Percentiles rank a stretch among this genome's conserved stretches.
Evolutionary conservation across 352 stramenopile genomes (phyloP).

Genomic region (Phytopythium cucurbitacearum): DNA sequence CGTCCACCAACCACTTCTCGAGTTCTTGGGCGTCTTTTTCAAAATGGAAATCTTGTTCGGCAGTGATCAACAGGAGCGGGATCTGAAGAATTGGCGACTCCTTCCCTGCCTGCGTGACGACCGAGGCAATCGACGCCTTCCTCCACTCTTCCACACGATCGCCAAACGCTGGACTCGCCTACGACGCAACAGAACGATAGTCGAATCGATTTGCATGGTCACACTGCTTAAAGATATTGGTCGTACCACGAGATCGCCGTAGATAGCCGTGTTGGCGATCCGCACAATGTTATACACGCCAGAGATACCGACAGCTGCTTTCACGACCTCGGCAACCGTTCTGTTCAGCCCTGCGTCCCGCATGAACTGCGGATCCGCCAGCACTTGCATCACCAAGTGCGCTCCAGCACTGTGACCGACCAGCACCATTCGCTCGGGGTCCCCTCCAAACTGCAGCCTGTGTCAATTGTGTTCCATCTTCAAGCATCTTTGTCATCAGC

Average conservation of each 20-base stretch:
- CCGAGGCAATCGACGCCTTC: constrained; percentile 57
- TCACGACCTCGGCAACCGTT: constrained; percentile 30
- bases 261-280: constrained; percentile 68
- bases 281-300: constrained; percentile 86
- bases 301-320: constrained; percentile 66
- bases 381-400: constrained; percentile 68
- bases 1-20: constrained; percentile 44
- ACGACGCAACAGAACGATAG: not conserved
- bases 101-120: constrained; percentile 29
- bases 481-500: not conserved
- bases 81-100: constrained; percentile 43
- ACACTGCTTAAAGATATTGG: not conserved
- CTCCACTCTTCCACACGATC: constrained; percentile 60
- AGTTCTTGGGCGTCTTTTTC: constrained; percentile 63
- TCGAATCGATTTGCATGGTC: not conserved
- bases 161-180: constrained; percentile 65
- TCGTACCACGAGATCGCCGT: constrained; percentile 50
- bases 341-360: constrained; percentile 25
- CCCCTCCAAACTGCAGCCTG: constrained; percentile 57
- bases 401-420: constrained; percentile 78
- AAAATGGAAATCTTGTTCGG: constrained; percentile 83
- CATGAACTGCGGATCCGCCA: constrained; percentile 55
- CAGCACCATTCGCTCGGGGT: constrained; percentile 51
- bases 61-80: constrained; percentile 58
- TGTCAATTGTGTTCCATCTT: constrained; percentile 1